Conservation (phyloP, 495 filamentous ascomycete species). For the Cetradonia linearis region DNA sequence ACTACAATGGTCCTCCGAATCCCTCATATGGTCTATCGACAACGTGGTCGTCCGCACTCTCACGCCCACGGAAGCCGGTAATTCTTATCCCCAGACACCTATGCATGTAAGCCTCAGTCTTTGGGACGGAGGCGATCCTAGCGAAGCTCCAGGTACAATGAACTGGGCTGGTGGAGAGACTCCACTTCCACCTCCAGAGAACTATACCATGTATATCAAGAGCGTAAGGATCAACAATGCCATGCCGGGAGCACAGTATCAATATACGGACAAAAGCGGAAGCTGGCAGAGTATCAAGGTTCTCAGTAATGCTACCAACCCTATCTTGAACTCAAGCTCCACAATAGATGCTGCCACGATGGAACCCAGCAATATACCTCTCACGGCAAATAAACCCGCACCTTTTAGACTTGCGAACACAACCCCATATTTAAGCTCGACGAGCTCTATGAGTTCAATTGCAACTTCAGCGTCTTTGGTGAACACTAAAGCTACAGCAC, state of each 20-base stretch:
- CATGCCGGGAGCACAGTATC: conserved; percentile 32
- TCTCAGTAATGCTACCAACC: conserved; percentile 10
- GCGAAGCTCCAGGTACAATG: conserved; percentile 36
- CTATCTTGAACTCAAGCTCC: conserved; percentile 4
- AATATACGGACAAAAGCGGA: conserved; percentile 34
- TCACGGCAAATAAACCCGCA: background rate
- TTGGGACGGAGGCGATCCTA: conserved; percentile 71
- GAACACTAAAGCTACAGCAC: background rate
- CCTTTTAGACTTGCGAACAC: background rate
- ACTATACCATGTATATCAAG: conserved; percentile 61
- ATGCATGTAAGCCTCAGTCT: conserved; percentile 73
- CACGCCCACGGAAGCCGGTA: conserved; percentile 41
- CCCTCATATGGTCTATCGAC: conserved; percentile 71
- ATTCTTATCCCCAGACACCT: conserved; percentile 83
- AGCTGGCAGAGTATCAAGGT: conserved; percentile 32
- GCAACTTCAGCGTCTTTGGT: background rate
- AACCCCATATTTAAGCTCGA: background rate
- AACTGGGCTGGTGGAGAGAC: conserved; percentile 28
- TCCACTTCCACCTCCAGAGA: conserved; percentile 39
- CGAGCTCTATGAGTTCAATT: background rate
- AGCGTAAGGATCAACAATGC: conserved; percentile 33
- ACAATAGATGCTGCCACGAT: background rate
- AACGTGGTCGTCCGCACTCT: conserved; percentile 64
- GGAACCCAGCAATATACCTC: background rate
- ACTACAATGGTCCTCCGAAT: conserved; percentile 67